Evolutionary conservation across 2,329 filamentous ascomycete genomes (phyloP).

Genomic region (Stemphylium beticola): DNA sequence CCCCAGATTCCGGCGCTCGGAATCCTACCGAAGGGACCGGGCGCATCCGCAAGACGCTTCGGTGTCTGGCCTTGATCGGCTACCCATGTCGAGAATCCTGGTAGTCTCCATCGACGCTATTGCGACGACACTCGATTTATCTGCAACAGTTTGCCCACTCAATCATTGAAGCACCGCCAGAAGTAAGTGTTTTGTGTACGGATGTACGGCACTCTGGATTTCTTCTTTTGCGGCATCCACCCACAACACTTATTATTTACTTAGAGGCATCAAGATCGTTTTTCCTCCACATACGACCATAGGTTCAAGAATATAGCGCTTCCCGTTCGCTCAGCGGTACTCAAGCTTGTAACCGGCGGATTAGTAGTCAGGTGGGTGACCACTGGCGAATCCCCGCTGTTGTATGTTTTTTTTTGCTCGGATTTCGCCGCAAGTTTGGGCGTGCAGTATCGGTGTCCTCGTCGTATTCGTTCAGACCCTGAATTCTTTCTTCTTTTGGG

Average conservation of each 20-base stretch:
- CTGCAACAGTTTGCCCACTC: background rate
- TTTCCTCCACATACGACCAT: conserved; percentile 11
- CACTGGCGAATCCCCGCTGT: conserved; percentile 13
- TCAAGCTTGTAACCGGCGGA: conserved; percentile 5
- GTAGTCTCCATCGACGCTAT: conserved; percentile 13
- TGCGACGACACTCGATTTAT: conserved; percentile 4
- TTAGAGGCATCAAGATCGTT: background rate
- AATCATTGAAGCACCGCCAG: background rate
- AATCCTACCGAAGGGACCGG: conserved; percentile 10
- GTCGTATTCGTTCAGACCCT: too few relatives aligned
- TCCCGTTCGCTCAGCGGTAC: conserved; percentile 14
- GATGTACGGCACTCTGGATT: too few relatives aligned
- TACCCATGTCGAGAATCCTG: conserved; percentile 21
- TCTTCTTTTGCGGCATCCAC: too few relatives aligned
- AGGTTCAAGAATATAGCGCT: conserved; percentile 4
- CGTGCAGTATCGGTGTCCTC: too few relatives aligned
- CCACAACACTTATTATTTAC: background rate
- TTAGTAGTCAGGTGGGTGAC: conserved; percentile 17
- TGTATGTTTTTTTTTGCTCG: conserved; percentile 17
- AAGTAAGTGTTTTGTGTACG: background rate
- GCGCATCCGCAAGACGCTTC: conserved; percentile 11
- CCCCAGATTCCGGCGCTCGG: conserved; percentile 15
- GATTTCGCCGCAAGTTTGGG: background rate
- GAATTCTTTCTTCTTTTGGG: background rate
- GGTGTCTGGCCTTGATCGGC: conserved; percentile 12